These are phyloP conservation scores for Dothiorella sarmentorum DNA, from an alignment of 2,329 filamentous ascomycete genomes.

Conservation along the genomic window DNA sequence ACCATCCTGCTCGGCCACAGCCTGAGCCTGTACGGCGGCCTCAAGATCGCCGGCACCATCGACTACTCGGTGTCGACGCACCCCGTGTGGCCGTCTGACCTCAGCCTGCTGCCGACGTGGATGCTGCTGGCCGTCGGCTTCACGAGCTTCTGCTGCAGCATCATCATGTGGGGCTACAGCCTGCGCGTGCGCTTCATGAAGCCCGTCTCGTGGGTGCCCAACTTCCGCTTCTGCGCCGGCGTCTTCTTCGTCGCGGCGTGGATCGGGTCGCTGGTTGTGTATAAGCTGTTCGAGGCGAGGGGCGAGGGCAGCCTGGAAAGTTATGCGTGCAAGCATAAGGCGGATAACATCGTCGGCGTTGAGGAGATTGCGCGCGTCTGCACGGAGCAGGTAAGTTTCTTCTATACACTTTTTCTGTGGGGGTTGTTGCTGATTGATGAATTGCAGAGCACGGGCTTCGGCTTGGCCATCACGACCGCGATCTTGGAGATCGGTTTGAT, in stretches of 20 bases:
- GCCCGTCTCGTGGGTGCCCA: constrained; percentile 15
- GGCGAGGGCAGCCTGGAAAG: neutral
- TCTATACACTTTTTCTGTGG: neutral
- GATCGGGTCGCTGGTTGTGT: constrained; percentile 23
- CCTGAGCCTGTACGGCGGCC: constrained; percentile 12
- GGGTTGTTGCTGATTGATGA: neutral
- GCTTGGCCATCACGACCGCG: neutral
- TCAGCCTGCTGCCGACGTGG: constrained; percentile 5
- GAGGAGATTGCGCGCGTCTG: constrained; percentile 7
- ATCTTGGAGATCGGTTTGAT: constrained; percentile 10
- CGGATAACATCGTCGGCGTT: neutral
- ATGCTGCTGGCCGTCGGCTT: constrained; percentile 12
- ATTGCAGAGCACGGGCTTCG: constrained; percentile 2
- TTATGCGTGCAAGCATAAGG: constrained; percentile 1
- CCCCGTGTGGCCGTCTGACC: constrained; percentile 4
- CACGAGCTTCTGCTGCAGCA: neutral
- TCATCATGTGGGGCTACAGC: constrained; percentile 6
- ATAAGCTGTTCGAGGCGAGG: constrained; percentile 19
- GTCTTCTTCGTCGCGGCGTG: constrained; percentile 24
- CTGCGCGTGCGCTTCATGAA: constrained; percentile 21
- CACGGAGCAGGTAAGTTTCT: constrained; percentile 19
- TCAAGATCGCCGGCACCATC: constrained; percentile 2
- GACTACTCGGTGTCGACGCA: neutral
- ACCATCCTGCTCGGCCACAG: constrained; percentile 12
- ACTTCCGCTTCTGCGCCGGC: constrained; percentile 21